phyloP scores from a whole-genome alignment of 306 rosid genomes.

The Lathyrus sativus region DNA sequence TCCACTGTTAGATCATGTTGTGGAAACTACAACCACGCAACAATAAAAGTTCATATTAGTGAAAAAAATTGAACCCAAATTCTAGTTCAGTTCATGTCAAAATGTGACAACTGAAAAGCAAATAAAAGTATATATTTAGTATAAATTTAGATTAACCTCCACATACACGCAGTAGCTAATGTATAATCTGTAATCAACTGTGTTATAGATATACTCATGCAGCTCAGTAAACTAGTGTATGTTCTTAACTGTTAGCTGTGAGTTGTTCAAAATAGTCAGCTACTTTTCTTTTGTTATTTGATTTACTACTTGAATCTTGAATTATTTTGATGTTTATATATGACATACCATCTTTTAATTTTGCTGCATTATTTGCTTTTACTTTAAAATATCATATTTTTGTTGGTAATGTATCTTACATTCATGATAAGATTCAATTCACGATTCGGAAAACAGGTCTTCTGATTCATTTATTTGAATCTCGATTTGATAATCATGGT shows the following conservation, averaged over 20 bases:
- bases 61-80: neutral
- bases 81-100: conserved; percentile 30
- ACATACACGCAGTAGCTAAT: neutral
- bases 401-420: no score
- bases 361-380: no score
- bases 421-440: no score
- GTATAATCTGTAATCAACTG: conserved; percentile 7
- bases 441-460: no score
- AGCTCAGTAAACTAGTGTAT: neutral
- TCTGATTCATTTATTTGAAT: no score
- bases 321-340: no score
- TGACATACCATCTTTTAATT: no score
- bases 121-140: neutral
- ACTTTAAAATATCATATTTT: no score
- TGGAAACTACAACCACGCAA: conserved; percentile 63
- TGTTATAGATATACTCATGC: neutral
- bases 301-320: no score
- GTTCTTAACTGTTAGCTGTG: neutral
- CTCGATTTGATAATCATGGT: neutral
- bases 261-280: neutral
- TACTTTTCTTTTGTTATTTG: no score
- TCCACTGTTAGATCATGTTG: conserved; percentile 71
- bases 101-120: neutral
- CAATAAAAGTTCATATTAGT: conserved; percentile 29
- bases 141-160: neutral